Percentiles rank a stretch among this genome's conserved stretches.
Evolutionary conservation across 345 rosid genomes (phyloP).

Genomic region (Psidium guajava): DNA sequence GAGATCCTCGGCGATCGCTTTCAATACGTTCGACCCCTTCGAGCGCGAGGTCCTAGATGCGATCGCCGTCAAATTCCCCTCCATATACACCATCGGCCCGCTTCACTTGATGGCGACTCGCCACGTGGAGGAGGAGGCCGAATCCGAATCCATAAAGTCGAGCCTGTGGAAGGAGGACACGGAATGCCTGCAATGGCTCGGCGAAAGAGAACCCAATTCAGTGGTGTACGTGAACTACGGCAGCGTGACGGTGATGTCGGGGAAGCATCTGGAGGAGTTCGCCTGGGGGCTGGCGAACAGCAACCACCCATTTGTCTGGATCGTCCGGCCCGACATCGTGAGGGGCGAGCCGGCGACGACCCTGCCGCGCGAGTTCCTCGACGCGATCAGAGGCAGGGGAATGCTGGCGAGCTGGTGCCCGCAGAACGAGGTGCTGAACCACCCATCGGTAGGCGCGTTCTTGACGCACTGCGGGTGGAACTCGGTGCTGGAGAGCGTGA

Average conservation of each 20-base stretch:
- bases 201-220: neutral
- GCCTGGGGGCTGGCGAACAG: conserved; percentile 9
- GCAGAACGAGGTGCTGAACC: conserved; percentile 1
- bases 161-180: conserved; percentile 12
- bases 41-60: neutral
- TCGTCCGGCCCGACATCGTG: conserved; percentile 9
- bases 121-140: neutral
- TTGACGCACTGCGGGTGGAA: neutral
- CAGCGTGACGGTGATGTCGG: neutral
- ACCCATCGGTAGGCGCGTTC: conserved; percentile 4
- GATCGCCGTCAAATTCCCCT: conserved; percentile 1
- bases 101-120: neutral
- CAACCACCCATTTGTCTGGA: conserved; percentile 6
- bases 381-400: neutral
- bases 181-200: conserved; percentile 4
- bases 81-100: conserved; percentile 6
- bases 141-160: neutral
- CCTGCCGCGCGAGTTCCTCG: neutral
- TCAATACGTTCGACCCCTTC: conserved; percentile 4
- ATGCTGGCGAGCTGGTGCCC: conserved; percentile 7
- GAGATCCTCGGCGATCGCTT: neutral
- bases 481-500: conserved; percentile 2
- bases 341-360: neutral
- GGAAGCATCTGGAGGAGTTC: conserved; percentile 1
- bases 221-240: conserved; percentile 14